Evolutionary conservation across 163 green algal species (phyloP), one percentile per base, ranked within the genome.

Genomic region (Chlamydomonas reinhardtii): DNA sequence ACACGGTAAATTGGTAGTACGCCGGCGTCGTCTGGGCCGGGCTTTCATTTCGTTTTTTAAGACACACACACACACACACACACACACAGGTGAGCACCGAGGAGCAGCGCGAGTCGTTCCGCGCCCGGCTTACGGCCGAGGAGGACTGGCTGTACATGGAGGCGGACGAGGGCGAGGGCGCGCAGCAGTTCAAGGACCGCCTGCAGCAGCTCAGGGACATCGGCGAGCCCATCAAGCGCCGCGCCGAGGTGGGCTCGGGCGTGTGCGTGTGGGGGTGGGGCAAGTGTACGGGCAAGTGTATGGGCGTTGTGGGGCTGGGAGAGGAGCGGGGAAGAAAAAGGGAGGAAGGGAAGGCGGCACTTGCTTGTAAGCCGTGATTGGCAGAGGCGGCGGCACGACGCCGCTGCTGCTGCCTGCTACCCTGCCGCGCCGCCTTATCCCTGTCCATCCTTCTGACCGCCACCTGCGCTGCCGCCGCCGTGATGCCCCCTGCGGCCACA

Each of bases 141-240:
- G 98, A 99, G 93, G 98, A 99, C 85, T 99, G 98, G 98, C 91
- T 99, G 87, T 99, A 99, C 85, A 93, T 91, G 48, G 96, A 98
- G 66, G 96, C 81, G 27, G 81, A 95, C 35, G 96, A 96, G 52
- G 78, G 89, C 15, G 94, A 95, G 89, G 83, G 65, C 11, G 75
- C 77, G 39, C 37, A 65, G 17, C 71, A 82, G 73, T 91, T 89
- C 83, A 68, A 74, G 68, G 83, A 89, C 32, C 92, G 93, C 72
- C 90, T 98, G 48, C 83, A 73, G 15, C 81, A 87, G 65, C 92
- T 99, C n/a, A 70, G 90, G 66, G 76, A 86, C 39, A 76, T 93
- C 14, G 94, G 93, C 9, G 91, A 97, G 64, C 80, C 85, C 15
- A 96, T 98, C 35, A 74, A 91, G n/a, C 52, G 83, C 27, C 86